Evolutionary conservation across 2,329 filamentous ascomycete species (phyloP), one percentile per base, ranked within the genome.

Genomic region (Colletotrichum brevisporum): DNA sequence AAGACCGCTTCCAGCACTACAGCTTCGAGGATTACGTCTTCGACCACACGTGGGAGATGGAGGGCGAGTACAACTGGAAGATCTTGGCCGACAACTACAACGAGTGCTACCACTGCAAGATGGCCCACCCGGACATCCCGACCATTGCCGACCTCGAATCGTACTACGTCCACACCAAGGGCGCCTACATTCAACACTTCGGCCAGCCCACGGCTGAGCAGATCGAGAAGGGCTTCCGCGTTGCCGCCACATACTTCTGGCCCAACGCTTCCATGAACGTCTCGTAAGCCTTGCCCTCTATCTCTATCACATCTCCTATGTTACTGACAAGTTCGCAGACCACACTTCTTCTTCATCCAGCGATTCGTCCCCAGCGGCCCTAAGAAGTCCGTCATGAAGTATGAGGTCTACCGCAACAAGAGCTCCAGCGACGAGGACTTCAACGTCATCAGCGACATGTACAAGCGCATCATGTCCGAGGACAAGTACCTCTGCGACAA

Each of bases 291-390:
- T 18, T 4, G n/a, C n/a, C 45, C 45, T n/a, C 2, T 59, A 5
- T n/a, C 5, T 41, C 57, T 53, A 15, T 24, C 41, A 43, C 13
- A 8, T 8, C 9, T 3, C 13, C n/a, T n/a, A n/a, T n/a, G n/a
- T n/a, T n/a, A 31, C 71, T 70, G 54, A 71, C 48, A 31, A 10
- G 6, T 5, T 24, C 2, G 1, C 9, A 87, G 85, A 15, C 84
- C 86, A n/a, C 82, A 90, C 78, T 90, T 90, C 77, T 86, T 91
- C 78, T 89, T 89, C 81, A 85, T 90, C 63, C 88, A 90, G 75
- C 83, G 88, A 67, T 90, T 90, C 77, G 82, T 91, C 13, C 89
- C 89, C 13, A 83, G 79, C 55, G 80, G 82, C 2, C 81, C 89
- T 0, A 82, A 78, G 43, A 83, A 78, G 50, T 86, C 85, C 2